phyloP scores from a whole-genome alignment of 345 rosid genomes.

The Hibiscus trionum region DNA sequence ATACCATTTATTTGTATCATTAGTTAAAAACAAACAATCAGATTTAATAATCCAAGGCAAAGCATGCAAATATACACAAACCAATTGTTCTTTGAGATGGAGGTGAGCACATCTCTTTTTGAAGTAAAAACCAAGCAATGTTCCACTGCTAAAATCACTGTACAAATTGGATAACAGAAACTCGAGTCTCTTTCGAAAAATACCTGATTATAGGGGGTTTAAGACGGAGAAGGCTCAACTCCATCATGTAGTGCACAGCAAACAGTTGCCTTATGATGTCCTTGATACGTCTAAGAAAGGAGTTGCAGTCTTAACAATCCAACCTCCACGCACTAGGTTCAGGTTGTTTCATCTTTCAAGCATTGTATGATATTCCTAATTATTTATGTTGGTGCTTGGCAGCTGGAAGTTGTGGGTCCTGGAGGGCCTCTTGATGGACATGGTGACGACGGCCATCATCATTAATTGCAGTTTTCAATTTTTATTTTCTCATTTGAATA shows the following conservation, averaged over 20 bases:
- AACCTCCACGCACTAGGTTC: neutral
- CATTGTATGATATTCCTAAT: neutral
- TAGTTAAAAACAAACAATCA: too few relatives aligned
- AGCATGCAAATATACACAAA: neutral
- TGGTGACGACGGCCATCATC: neutral
- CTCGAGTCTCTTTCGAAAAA: neutral
- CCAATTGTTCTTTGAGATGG: neutral
- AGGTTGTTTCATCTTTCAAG: neutral
- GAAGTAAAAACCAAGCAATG: neutral
- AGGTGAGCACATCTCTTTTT: neutral
- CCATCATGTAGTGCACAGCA: constrained; percentile 96
- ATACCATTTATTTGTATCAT: too few relatives aligned
- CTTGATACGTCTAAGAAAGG: constrained; percentile 49
- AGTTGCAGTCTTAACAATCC: neutral
- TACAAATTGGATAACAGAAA: neutral
- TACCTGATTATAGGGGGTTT: constrained; percentile 3
- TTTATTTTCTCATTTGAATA: neutral
- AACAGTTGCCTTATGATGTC: constrained; percentile 87
- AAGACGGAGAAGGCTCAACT: constrained; percentile 47
- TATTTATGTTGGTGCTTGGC: neutral
- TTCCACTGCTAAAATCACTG: neutral
- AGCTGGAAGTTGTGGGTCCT: neutral
- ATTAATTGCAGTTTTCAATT: neutral
- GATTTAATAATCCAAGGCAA: too few relatives aligned
- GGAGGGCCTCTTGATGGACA: neutral